Percentiles rank a stretch among this genome's conserved stretches.
These are phyloP conservation scores for Rubus idaeus DNA, from an alignment of 306 rosid species.

Conservation along the genomic window DNA sequence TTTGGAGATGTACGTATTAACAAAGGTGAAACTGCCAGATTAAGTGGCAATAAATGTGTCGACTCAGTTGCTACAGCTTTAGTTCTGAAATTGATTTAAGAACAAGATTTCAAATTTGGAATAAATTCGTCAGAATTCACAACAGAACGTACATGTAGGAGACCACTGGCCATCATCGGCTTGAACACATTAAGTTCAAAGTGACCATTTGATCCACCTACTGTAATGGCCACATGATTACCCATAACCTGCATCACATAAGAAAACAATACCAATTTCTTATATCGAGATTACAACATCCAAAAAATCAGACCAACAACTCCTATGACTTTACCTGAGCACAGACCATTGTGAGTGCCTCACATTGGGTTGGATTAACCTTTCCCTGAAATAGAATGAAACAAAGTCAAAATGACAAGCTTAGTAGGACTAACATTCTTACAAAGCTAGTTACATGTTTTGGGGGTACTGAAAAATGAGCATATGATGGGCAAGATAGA, in stretches of 20 bases:
- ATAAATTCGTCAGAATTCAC: background rate
- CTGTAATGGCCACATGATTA: conserved; percentile 88
- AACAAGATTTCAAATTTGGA: background rate
- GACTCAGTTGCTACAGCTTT: background rate
- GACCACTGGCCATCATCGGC: conserved; percentile 83
- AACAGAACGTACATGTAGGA: conserved; percentile 67
- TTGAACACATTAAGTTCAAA: conserved; percentile 97
- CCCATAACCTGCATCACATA: conserved; percentile 75
- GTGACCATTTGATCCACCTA: conserved; percentile 98
- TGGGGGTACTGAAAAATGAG: background rate
- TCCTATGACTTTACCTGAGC: conserved; percentile 65
- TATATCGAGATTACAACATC: background rate
- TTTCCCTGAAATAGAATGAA: conserved; percentile 73
- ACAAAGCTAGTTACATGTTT: background rate
- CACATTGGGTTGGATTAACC: conserved; percentile 99
- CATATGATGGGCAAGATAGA: conserved; percentile 21
- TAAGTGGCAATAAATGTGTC: background rate
- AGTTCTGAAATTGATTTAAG: background rate
- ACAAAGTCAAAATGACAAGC: conserved; percentile 17
- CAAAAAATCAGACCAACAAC: too few relatives aligned
- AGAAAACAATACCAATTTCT: background rate
- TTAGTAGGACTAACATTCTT: background rate
- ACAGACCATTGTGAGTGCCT: conserved; percentile 99
- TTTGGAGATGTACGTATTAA: background rate
- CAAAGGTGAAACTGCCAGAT: too few relatives aligned